These are phyloP conservation scores for Steccherinum ochraceum DNA, from an alignment of 768 basidiomycete genomes.

Conservation along the genomic window DNA sequence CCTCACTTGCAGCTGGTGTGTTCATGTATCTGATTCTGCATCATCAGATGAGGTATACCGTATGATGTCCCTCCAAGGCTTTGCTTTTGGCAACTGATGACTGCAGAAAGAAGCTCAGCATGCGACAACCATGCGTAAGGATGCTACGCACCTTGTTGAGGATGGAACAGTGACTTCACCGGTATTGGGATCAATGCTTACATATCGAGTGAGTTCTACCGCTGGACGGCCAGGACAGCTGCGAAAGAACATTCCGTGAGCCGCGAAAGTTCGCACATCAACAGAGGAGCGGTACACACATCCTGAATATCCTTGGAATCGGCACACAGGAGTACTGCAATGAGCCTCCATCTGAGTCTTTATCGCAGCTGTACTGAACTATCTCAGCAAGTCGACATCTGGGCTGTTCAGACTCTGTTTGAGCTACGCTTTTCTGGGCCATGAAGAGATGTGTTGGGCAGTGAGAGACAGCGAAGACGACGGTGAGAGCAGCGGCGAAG, in stretches of 20 bases:
- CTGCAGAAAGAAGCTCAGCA: conserved; percentile 5
- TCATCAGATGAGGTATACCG: too few species aligned
- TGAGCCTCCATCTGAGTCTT: conserved; percentile 23
- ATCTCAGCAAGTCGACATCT: conserved; percentile 64
- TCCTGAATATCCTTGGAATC: conserved; percentile 67
- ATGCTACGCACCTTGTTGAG: conserved; percentile 5
- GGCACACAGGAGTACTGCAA: conserved; percentile 29
- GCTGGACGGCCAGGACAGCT: conserved; percentile 66
- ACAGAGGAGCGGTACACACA: conserved; percentile 38
- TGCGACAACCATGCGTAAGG: not conserved
- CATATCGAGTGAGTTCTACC: conserved; percentile 25
- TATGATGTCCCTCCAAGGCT: conserved; percentile 15
- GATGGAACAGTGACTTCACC: conserved; percentile 9
- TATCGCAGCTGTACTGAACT: conserved; percentile 61
- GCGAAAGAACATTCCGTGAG: conserved; percentile 4
- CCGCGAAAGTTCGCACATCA: conserved; percentile 10
- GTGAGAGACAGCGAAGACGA: too few species aligned
- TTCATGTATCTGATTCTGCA: too few species aligned
- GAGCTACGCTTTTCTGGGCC: too few species aligned
- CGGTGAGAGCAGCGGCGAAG: too few species aligned
- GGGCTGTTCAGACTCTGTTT: not conserved
- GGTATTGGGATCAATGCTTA: conserved; percentile 6
- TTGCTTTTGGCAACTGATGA: conserved; percentile 16
- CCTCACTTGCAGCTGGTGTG: too few species aligned
- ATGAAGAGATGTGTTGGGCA: too few species aligned